These are phyloP conservation scores for Pseudoneurospora amorphoporcata DNA, from an alignment of 495 filamentous ascomycete species.

Conservation along the genomic window DNA sequence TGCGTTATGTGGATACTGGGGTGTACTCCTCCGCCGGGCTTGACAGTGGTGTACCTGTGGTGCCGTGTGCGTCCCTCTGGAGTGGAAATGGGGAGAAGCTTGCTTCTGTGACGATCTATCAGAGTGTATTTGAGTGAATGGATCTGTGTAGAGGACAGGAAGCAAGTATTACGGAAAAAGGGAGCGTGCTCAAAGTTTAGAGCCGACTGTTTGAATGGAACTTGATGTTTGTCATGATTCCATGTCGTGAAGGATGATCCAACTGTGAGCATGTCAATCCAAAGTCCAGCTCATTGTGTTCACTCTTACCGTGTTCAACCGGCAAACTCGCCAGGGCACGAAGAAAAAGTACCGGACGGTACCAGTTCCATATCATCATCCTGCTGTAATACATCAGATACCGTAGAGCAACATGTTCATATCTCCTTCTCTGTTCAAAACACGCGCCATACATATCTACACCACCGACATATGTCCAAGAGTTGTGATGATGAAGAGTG, in stretches of 20 bases:
- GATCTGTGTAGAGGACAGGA: too few relatives aligned
- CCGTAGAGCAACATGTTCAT: not conserved
- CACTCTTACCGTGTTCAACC: too few relatives aligned
- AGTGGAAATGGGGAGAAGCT: not conserved
- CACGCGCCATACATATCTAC: not conserved
- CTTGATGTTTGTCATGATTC: too few relatives aligned
- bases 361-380: too few relatives aligned
- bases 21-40: not conserved
- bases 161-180: too few relatives aligned
- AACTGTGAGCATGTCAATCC: too few relatives aligned
- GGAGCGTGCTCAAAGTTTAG: too few relatives aligned
- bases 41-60: constrained; percentile 4
- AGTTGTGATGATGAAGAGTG: not conserved
- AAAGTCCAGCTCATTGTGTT: too few relatives aligned
- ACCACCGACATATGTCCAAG: not conserved
- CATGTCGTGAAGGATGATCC: too few relatives aligned
- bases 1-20: not conserved
- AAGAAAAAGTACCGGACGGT: too few relatives aligned
- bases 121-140: not conserved
- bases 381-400: not conserved
- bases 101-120: not conserved
- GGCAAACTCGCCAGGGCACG: too few relatives aligned
- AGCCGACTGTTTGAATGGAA: too few relatives aligned
- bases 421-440: not conserved
- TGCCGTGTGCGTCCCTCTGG: constrained; percentile 12